phyloP scores from a whole-genome alignment of 345 rosid species.

The Ailanthus altissimus region DNA sequence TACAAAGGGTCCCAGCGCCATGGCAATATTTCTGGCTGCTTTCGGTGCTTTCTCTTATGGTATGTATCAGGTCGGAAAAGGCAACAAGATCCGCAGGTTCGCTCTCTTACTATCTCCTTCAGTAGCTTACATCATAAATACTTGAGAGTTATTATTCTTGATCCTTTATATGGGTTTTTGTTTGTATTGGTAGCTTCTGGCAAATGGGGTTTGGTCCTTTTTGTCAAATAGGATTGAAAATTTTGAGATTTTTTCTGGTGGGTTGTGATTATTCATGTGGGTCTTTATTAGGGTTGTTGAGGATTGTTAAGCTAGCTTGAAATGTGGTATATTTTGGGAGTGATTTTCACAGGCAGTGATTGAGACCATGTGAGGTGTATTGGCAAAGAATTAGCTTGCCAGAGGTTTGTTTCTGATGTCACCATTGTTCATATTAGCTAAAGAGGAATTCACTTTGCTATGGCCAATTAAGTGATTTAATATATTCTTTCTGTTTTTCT shows the following conservation, averaged over 20 bases:
- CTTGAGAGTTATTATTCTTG: not conserved
- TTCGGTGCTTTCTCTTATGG: slow-evolving; percentile 92
- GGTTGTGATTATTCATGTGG: not conserved
- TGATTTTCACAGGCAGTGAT: not conserved
- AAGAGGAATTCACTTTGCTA: not conserved
- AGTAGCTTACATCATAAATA: not conserved
- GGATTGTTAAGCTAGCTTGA: not conserved
- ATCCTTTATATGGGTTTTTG: not conserved
- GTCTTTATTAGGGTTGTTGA: not conserved
- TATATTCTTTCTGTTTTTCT: not conserved
- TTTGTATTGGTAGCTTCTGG: not conserved
- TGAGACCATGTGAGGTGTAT: not conserved
- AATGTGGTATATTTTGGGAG: not conserved
- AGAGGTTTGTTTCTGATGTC: not conserved
- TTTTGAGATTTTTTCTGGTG: not conserved
- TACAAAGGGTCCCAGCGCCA: slow-evolving; percentile 87
- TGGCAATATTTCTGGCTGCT: slow-evolving; percentile 80
- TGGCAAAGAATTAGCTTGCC: not conserved
- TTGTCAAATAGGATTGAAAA: not conserved
- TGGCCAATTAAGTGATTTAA: not conserved
- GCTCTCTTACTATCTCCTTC: not conserved
- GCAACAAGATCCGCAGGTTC: slow-evolving; percentile 93
- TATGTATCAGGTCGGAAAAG: slow-evolving; percentile 98
- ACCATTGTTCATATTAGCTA: not conserved
- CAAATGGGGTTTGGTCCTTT: slow-evolving; percentile 9